Base-by-base conservation (phyloP, 2,329 filamentous ascomycete genomes). In the Fusarium oxysporum region DNA sequence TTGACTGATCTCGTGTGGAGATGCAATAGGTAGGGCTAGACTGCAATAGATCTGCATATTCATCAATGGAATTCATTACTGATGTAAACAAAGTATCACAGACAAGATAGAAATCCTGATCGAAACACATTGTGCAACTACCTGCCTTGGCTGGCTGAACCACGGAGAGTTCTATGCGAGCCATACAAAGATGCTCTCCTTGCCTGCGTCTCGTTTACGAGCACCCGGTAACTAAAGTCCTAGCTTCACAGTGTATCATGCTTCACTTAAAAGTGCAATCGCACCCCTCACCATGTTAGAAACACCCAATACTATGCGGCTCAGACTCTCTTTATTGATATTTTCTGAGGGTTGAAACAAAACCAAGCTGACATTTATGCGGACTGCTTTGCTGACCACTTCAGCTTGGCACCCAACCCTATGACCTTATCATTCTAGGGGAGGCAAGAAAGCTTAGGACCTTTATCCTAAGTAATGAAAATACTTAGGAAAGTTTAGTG, bases 291-390 rank as follows among this genome's bases (percentile, higher is more conserved):
- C 64, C 17, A 37, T 40, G 17, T n/a, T 23, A 33, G 17, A 35
- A 35, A 35, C n/a, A 21, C 5, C 30, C 19, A 53, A 23, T 23
- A n/a, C 30, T n/a, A 58, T 68, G 68, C 44, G 47, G 28, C 41
- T 30, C 48, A 38, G 47, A 35, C 38, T 50, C 30, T 43, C 35
- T 37, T 37, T 35, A 35, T 58, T 40, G 28, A 43, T 35, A 48
- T 59, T 63, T 56, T 45, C 40, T 16, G 67, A 35, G 58, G 59
- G 70, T 47, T 62, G 70, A 68, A 62, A 70, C 62, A 60, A 55
- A 40, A 41, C 51, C 59, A 40, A 50, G 64, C 59, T 37, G 65
- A 58, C 38, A 54, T 59, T 45, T 37, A 44, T 23, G 30, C 16
- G 21, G 37, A 21, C n/a, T 8, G 51, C 28, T 33, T 66, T 59